These are phyloP conservation scores for Acrasis kona DNA, from an alignment of 78 protist genomes.

Conservation along the genomic window DNA sequence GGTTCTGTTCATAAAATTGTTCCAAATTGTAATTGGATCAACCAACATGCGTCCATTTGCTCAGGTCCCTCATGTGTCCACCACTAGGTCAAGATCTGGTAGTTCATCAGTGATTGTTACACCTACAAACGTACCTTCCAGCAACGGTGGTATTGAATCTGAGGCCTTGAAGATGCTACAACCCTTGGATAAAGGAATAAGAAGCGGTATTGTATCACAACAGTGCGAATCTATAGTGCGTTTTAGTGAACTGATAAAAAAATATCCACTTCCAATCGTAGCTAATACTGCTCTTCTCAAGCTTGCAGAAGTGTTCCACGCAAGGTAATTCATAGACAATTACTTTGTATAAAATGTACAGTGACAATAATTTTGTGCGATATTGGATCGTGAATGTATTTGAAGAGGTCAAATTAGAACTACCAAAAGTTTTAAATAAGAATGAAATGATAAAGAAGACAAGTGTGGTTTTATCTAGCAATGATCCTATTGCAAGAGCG, in stretches of 20 bases:
- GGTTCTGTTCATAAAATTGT: no score
- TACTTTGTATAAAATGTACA: neutral
- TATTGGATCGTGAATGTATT: neutral
- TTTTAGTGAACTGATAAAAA: neutral
- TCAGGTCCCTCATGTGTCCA: no score
- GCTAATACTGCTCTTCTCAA: neutral
- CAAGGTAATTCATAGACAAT: neutral
- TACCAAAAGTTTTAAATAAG: neutral
- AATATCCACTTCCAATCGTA: neutral
- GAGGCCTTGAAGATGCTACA: neutral
- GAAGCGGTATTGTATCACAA: neutral
- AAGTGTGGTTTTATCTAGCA: neutral
- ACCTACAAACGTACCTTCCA: no score
- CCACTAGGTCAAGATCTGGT: no score
- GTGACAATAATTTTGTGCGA: neutral
- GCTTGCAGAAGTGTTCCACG: neutral
- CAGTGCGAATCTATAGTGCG: neutral
- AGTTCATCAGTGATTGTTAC: no score
- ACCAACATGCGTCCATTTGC: no score
- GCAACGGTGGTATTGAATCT: no score
- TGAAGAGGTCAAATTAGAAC: neutral
- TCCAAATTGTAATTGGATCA: no score
- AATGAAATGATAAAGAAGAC: neutral
- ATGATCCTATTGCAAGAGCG: neutral
- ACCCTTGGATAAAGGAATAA: neutral